Conservation (phyloP, 306 rosid species). For the Oemleria cerasiformis region DNA sequence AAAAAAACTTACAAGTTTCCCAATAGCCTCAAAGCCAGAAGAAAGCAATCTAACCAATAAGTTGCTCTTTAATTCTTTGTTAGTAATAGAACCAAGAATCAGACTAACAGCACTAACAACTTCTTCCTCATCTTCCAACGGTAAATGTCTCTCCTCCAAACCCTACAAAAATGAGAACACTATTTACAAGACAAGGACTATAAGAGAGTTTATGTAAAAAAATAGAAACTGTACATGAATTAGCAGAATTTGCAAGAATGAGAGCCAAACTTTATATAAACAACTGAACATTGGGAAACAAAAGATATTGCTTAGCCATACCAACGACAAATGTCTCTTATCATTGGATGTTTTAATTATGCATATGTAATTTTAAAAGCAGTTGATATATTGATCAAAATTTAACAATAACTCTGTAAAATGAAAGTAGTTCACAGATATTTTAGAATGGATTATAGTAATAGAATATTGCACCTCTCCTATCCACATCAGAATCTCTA, state of each 20-base stretch:
- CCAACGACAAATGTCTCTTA: no score
- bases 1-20: constrained; percentile 70
- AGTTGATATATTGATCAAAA: background rate
- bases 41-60: constrained; percentile 84
- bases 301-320: background rate
- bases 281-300: background rate
- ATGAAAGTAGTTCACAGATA: background rate
- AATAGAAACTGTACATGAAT: background rate
- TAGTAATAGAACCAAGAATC: constrained; percentile 77
- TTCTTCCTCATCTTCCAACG: constrained; percentile 96
- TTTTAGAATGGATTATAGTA: constrained; percentile 9
- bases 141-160: constrained; percentile 74
- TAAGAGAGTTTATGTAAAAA: background rate
- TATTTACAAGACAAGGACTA: constrained; percentile 19
- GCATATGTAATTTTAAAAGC: no score
- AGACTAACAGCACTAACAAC: constrained; percentile 78
- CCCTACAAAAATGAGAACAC: constrained; percentile 41
- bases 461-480: constrained; percentile 72
- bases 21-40: constrained; percentile 82
- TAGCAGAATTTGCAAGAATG: background rate
- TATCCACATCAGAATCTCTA: constrained; percentile 94
- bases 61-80: constrained; percentile 74
- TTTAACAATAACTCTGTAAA: constrained; percentile 1
- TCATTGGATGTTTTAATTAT: background rate
- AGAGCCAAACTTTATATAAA: background rate